These are phyloP conservation scores for Ganoderma lucidum DNA, from an alignment of 1,284 basidiomycete genomes.

Conservation along the genomic window DNA sequence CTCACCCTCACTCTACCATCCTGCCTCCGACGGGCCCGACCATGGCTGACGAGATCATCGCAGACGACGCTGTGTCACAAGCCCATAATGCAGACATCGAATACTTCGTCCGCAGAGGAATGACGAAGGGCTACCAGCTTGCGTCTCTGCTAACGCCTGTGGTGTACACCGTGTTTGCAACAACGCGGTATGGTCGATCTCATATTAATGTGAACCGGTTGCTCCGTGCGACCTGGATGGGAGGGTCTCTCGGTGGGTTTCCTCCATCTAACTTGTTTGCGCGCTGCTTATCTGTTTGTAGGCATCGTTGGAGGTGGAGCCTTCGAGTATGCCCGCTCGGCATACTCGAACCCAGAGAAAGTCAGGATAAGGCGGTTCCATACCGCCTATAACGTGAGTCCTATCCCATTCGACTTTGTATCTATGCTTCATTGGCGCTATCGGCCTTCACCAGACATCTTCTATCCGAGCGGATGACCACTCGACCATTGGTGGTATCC, in stretches of 20 bases:
- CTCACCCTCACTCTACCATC: neutral
- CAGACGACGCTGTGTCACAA: slow-evolving; percentile 34
- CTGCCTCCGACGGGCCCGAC: neutral
- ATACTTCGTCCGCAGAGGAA: slow-evolving; percentile 67
- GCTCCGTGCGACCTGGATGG: slow-evolving; percentile 74
- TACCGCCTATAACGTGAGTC: slow-evolving; percentile 63
- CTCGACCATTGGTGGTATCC: slow-evolving; percentile 70
- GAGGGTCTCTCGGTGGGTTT: slow-evolving; percentile 61
- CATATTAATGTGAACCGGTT: slow-evolving; percentile 65
- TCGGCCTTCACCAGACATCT: slow-evolving; percentile 50
- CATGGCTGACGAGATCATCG: slow-evolving; percentile 37
- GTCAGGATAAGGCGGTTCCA: slow-evolving; percentile 50
- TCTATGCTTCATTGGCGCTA: neutral
- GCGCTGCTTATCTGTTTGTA: slow-evolving; percentile 26
- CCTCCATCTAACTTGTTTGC: neutral
- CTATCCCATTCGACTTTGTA: neutral
- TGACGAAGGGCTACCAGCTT: slow-evolving; percentile 70
- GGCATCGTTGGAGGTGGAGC: slow-evolving; percentile 52
- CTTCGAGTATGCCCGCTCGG: slow-evolving; percentile 53
- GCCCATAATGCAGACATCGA: slow-evolving; percentile 49
- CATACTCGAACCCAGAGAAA: slow-evolving; percentile 49
- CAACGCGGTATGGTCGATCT: slow-evolving; percentile 60
- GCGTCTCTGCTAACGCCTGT: slow-evolving; percentile 68
- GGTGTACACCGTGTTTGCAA: slow-evolving; percentile 58
- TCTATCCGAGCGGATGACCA: slow-evolving; percentile 71